Base-by-base conservation (phyloP, 768 basidiomycete species). In the Rhodotorula paludigena region DNA sequence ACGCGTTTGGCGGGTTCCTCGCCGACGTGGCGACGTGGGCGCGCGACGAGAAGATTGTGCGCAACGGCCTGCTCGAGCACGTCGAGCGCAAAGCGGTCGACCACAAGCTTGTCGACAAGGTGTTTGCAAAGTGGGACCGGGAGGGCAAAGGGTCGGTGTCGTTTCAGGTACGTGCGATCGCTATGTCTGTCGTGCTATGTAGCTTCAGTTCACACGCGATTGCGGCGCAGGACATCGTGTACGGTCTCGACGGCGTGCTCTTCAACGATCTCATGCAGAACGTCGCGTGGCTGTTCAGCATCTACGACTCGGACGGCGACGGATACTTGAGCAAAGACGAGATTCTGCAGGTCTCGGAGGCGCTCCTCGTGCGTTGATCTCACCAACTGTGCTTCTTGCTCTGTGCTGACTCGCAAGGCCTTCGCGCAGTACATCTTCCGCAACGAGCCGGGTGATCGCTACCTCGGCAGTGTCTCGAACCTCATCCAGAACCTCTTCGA, bases 401-500 rank as follows among this genome's bases (percentile, higher is more conserved):
- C 58, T 53, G 2, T 28, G 35, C 30, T 65, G 66, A 55, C 44
- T n/a, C n/a, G 23, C 28, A 23, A 20, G 64, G 51, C 14, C 2
- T n/a, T 45, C 39, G 41, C 6, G 16, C 76, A 97, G 93, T 97
- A 97, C 79, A 96, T 98, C 71, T 99, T 99, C 85, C 87, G 96
- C 21, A 90, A 87, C 78, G 96, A 99, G 79, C 83, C 92, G 18
- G 96, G 96, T 6, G 96, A 99, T 78, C 89, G 91, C 8, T 99
- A 94, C 77, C 83, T 99, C 32, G 96, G 92, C 3, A 91, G 94
- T 32, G 89, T 99, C 71, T 67, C 64, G 33, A 72, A 74, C 48
- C 94, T 97, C 77, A 93, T 98, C 87, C 89, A 92, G 45, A 98
- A 99, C 75, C 91, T 94, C 0, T 99, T 97, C 74, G 96, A 99